Evolutionary conservation across 345 rosid species (phyloP).

Genomic region (Toxicodendron radicans): DNA sequence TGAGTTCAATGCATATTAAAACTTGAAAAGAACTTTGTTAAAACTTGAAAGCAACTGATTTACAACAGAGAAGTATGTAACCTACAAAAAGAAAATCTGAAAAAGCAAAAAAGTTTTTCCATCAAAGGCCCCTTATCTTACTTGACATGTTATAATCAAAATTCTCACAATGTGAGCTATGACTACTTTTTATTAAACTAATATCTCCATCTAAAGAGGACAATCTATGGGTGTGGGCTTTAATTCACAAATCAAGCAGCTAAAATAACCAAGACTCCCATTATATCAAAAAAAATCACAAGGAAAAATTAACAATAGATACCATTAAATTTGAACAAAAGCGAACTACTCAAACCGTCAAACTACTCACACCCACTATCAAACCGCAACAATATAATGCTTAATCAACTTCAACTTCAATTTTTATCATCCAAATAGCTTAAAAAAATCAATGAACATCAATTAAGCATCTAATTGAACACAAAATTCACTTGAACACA

Average conservation of each 20-base stretch:
- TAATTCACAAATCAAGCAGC: constrained; percentile 14
- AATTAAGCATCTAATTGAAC: too few relatives aligned
- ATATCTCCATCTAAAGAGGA: neutral
- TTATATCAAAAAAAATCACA: neutral
- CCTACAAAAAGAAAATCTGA: constrained; percentile 1
- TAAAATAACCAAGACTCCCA: neutral
- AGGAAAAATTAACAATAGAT: constrained; percentile 7
- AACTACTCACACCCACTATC: too few relatives aligned
- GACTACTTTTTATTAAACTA: neutral
- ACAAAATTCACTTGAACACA: too few relatives aligned
- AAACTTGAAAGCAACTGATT: neutral
- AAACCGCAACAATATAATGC: too few relatives aligned
- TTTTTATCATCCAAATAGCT: too few relatives aligned
- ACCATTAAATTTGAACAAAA: constrained; percentile 14
- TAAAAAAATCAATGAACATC: too few relatives aligned
- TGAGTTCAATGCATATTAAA: constrained; percentile 5
- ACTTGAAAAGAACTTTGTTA: neutral
- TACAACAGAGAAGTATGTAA: constrained; percentile 6
- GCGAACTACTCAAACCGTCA: too few relatives aligned
- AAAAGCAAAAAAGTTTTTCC: neutral
- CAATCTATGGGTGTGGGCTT: neutral
- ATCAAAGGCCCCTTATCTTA: constrained; percentile 6
- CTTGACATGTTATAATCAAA: constrained; percentile 8
- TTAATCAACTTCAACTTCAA: too few relatives aligned
- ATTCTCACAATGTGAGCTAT: neutral